Conservation (phyloP, 176 grass and related monocot genomes). For the Oropetium thomaeum region DNA sequence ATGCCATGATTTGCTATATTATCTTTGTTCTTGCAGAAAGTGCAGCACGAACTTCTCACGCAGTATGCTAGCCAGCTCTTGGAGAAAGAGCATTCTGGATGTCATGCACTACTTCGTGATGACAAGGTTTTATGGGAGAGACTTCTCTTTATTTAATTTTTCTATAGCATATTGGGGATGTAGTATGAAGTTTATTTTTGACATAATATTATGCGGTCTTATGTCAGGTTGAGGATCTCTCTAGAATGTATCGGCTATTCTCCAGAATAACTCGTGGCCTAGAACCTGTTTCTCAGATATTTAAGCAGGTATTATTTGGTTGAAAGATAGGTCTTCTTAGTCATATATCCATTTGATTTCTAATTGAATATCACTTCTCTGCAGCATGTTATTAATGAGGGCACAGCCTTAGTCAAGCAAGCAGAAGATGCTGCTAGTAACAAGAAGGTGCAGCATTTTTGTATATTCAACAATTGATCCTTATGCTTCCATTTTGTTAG, state of each 20-base stretch:
- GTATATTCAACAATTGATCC: neutral
- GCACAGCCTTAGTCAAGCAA: slow-evolving; percentile 81
- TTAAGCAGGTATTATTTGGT: slow-evolving; percentile 67
- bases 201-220: slow-evolving; percentile 21
- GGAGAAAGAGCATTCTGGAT: slow-evolving; percentile 94
- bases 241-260: slow-evolving; percentile 91
- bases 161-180: slow-evolving; percentile 6
- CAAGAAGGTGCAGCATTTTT: slow-evolving; percentile 53
- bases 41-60: slow-evolving; percentile 79
- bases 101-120: slow-evolving; percentile 66
- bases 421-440: slow-evolving; percentile 91
- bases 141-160: neutral
- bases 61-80: slow-evolving; percentile 75
- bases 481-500: neutral
- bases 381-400: slow-evolving; percentile 92
- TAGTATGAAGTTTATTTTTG: neutral
- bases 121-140: slow-evolving; percentile 60
- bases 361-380: slow-evolving; percentile 19
- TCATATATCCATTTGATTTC: slow-evolving; percentile 13
- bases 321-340: slow-evolving; percentile 2
- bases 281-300: slow-evolving; percentile 84
- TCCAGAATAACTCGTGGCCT: slow-evolving; percentile 78
- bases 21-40: slow-evolving; percentile 53
- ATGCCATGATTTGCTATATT: slow-evolving; percentile 5
- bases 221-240: slow-evolving; percentile 77